Evolutionary conservation across 2,329 filamentous ascomycete species (phyloP).

Genomic region (Phyllosticta capitalensis): DNA sequence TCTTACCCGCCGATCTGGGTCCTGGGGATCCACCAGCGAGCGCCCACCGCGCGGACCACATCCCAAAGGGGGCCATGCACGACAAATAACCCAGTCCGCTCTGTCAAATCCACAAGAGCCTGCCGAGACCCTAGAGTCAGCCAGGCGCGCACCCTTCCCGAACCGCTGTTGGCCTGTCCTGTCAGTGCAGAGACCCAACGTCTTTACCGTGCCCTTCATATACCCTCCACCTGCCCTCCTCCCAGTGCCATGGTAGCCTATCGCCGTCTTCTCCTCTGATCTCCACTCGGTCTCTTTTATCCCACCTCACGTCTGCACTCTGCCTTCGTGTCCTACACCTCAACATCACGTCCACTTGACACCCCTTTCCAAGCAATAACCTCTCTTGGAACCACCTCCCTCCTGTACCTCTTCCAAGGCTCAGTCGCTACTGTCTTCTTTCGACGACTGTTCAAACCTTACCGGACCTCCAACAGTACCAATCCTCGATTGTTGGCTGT

Average conservation of each 20-base stretch:
- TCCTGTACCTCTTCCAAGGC: not conserved
- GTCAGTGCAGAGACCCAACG: slow-evolving; percentile 7
- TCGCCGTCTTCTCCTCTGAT: slow-evolving; percentile 7
- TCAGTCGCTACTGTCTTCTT: not conserved
- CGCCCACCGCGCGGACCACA: slow-evolving; percentile 6
- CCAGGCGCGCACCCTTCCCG: slow-evolving; percentile 8
- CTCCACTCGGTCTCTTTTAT: not conserved
- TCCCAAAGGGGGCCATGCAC: slow-evolving; percentile 10
- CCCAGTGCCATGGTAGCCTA: slow-evolving; percentile 9
- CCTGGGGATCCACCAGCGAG: slow-evolving; percentile 10
- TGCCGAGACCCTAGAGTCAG: slow-evolving; percentile 11
- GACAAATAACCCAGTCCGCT: slow-evolving; percentile 5
- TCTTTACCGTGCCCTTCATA: slow-evolving; percentile 11
- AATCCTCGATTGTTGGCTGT: not conserved
- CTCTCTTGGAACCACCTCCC: not conserved
- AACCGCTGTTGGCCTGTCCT: slow-evolving; percentile 7
- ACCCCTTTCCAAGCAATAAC: not conserved
- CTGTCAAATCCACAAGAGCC: slow-evolving; percentile 11
- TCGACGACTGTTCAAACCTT: not conserved
- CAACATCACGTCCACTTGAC: not conserved
- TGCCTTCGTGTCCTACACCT: not conserved
- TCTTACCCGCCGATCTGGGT: slow-evolving; percentile 12
- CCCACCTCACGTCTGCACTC: not conserved
- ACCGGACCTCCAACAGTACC: not conserved
- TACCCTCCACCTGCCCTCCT: slow-evolving; percentile 5